Evolutionary conservation across 2,329 filamentous ascomycete genomes (phyloP).

Genomic region (Ilyonectria robusta): DNA sequence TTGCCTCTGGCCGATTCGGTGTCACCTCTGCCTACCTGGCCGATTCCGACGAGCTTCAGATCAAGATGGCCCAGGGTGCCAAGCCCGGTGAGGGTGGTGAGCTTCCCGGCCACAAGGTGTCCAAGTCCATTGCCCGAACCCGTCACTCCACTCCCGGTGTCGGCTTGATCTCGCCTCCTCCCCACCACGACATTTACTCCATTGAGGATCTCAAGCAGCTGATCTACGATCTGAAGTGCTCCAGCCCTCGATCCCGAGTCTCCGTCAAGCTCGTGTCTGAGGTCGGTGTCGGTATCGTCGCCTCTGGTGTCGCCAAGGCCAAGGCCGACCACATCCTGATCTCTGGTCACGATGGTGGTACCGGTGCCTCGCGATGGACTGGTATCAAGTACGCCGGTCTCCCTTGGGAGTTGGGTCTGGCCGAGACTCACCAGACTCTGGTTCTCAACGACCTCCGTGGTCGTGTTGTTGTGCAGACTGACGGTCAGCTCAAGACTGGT

Average conservation of each 20-base stretch:
- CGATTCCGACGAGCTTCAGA: conserved; percentile 95
- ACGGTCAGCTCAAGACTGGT: conserved; percentile 93
- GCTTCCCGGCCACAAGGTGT: conserved; percentile 96
- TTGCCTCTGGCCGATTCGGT: conserved; percentile 95
- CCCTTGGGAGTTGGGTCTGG: conserved; percentile 96
- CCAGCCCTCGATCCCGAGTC: conserved; percentile 90
- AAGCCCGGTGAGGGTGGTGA: conserved; percentile 99
- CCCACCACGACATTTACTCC: conserved; percentile 98
- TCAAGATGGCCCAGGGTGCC: conserved; percentile 99
- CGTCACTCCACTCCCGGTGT: conserved; percentile 97
- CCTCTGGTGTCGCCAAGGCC: conserved; percentile 96
- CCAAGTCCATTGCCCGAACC: conserved; percentile 92
- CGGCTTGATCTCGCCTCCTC: conserved; percentile 94
- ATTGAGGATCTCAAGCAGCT: conserved; percentile 98
- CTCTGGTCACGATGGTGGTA: conserved; percentile 96
- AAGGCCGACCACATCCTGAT: conserved; percentile 98
- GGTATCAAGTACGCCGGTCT: conserved; percentile 99
- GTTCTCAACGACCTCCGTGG: conserved; percentile 96
- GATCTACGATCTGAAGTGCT: conserved; percentile 98
- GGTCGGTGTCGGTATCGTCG: conserved; percentile 97
- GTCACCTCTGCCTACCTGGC: conserved; percentile 95
- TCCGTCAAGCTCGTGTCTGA: conserved; percentile 99
- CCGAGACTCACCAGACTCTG: conserved; percentile 96
- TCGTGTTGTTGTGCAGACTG: conserved; percentile 95
- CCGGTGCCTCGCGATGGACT: conserved; percentile 96